phyloP scores from a whole-genome alignment of 2,329 filamentous ascomycete species.

The Pestalotiopsis fici region DNA sequence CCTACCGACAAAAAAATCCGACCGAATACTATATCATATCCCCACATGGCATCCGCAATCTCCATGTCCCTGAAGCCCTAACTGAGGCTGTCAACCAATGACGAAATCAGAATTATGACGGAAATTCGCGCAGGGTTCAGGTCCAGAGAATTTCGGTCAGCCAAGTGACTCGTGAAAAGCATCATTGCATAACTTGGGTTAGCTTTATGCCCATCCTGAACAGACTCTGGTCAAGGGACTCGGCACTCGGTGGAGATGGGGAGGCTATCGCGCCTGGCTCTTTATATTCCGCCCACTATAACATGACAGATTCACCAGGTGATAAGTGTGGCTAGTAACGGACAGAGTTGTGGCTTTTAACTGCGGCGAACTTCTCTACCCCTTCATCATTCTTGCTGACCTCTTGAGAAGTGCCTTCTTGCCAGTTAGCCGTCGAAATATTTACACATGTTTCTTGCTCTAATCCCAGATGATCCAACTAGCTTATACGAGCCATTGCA shows the following conservation, averaged over 20 bases:
- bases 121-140: constrained; percentile 6
- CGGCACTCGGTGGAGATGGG: background rate
- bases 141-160: background rate
- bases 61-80: background rate
- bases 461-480: too few species aligned
- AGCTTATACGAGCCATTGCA: too few species aligned
- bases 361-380: too few species aligned
- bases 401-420: too few species aligned
- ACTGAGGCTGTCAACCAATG: constrained; percentile 1
- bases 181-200: background rate
- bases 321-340: background rate
- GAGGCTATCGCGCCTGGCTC: background rate
- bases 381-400: too few species aligned
- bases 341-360: background rate
- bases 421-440: too few species aligned
- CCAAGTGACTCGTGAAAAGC: background rate
- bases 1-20: background rate
- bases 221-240: background rate
- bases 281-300: background rate
- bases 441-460: too few species aligned
- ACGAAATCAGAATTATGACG: constrained; percentile 1
- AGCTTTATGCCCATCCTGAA: background rate
- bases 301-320: background rate
- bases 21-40: background rate
- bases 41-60: constrained; percentile 6